phyloP scores from a whole-genome alignment of 2,329 filamentous ascomycete genomes.

The Cordyceps cateniannulata region DNA sequence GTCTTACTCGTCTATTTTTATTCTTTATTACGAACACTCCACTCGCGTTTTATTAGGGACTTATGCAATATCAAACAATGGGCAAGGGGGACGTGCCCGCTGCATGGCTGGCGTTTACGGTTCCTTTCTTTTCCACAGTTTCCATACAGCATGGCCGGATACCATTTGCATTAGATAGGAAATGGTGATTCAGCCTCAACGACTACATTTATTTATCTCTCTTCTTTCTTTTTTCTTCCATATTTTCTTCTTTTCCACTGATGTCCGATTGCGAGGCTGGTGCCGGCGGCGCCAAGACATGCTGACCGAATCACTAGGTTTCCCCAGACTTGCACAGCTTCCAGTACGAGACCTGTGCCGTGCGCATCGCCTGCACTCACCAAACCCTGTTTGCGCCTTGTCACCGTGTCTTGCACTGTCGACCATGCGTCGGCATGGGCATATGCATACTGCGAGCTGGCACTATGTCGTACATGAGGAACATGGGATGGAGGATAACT shows the following conservation, averaged over 20 bases:
- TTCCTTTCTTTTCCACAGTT: neutral
- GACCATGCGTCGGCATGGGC: constrained; percentile 1
- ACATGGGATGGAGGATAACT: neutral
- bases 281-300: too few species aligned
- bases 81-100: neutral
- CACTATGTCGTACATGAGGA: neutral
- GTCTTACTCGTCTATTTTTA: neutral
- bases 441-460: neutral
- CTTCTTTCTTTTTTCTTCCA: neutral
- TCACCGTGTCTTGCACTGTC: neutral
- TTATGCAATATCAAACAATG: neutral
- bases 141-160: neutral
- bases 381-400: too few species aligned
- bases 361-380: too few species aligned
- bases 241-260: too few species aligned
- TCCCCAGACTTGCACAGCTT: too few species aligned
- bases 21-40: neutral
- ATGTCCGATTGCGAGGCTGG: too few species aligned
- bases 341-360: too few species aligned
- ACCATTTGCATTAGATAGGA: neutral
- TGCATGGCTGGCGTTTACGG: constrained; percentile 9
- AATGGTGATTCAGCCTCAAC: neutral
- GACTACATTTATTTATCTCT: neutral
- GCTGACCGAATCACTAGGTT: too few species aligned
- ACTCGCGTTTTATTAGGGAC: neutral